These are phyloP conservation scores for Hemileccinum rubropunctum DNA, from an alignment of 768 basidiomycete genomes.

Conservation along the genomic window DNA sequence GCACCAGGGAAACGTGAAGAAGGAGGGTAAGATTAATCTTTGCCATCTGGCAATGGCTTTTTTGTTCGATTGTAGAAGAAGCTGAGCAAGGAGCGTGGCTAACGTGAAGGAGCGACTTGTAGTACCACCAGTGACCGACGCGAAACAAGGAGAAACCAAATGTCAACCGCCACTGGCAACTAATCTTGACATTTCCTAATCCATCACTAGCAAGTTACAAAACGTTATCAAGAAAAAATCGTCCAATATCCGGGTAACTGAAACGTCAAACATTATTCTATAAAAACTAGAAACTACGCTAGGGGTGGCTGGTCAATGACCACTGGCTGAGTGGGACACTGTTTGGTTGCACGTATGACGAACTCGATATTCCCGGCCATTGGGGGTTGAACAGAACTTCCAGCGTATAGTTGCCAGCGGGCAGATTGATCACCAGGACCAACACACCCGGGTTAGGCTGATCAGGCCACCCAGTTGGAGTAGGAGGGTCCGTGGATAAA, in stretches of 20 bases:
- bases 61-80: slow-evolving; percentile 1
- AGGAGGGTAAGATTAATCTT: slow-evolving; percentile 60
- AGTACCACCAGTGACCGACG: not conserved
- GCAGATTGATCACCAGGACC: slow-evolving; percentile 68
- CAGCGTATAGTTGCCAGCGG: slow-evolving; percentile 69
- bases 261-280: slow-evolving; percentile 1
- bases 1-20: slow-evolving; percentile 54
- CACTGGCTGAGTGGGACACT: slow-evolving; percentile 71
- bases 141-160: not conserved
- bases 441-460: slow-evolving; percentile 76
- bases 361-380: slow-evolving; percentile 68
- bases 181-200: slow-evolving; percentile 11
- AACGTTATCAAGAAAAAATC: not conserved
- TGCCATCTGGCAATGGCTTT: slow-evolving; percentile 42
- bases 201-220: not conserved
- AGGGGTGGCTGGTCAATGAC: slow-evolving; percentile 72
- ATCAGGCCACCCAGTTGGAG: slow-evolving; percentile 58
- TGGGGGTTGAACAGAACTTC: slow-evolving; percentile 94
- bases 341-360: slow-evolving; percentile 62
- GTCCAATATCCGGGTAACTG: not conserved
- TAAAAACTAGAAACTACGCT: slow-evolving; percentile 8
- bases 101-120: slow-evolving; percentile 20
- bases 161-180: slow-evolving; percentile 24
- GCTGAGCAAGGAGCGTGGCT: slow-evolving; percentile 12
- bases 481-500: slow-evolving; percentile 56